Evolutionary conservation across 768 basidiomycete species (phyloP).

Genomic region (Mycena sanguinolenta): DNA sequence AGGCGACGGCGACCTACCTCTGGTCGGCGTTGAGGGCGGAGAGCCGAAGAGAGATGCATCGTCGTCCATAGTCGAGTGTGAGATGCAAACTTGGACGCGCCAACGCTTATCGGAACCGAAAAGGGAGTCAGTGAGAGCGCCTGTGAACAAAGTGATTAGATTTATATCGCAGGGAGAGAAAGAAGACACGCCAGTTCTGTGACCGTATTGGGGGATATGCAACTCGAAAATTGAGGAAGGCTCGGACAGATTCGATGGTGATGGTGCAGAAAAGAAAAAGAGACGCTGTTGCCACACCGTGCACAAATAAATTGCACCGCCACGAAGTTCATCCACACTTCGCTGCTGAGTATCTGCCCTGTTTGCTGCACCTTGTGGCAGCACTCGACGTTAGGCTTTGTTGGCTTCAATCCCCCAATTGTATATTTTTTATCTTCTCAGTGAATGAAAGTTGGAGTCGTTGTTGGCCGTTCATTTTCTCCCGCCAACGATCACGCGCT

Average conservation of each 20-base stretch:
- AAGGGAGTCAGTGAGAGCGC: constrained; percentile 19
- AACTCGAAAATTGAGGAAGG: not conserved
- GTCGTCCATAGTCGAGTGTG: constrained; percentile 56
- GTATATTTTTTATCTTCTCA: too few species aligned
- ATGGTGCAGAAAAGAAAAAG: constrained; percentile 2
- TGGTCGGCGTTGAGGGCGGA: constrained; percentile 75
- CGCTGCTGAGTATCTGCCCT: too few species aligned
- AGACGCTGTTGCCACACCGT: not conserved
- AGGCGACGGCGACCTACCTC: constrained; percentile 83
- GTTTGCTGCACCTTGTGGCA: too few species aligned
- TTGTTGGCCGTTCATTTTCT: too few species aligned
- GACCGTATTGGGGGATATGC: not conserved
- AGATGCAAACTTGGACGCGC: constrained; percentile 22
- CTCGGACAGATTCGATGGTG: not conserved
- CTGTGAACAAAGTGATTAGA: constrained; percentile 8
- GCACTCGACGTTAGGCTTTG: too few species aligned
- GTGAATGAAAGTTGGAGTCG: too few species aligned
- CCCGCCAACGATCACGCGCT: too few species aligned
- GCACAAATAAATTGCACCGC: not conserved
- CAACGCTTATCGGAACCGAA: constrained; percentile 20
- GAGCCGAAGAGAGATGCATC: constrained; percentile 87
- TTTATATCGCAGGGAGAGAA: not conserved
- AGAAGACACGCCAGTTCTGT: constrained; percentile 24
- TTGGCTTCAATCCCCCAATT: too few species aligned
- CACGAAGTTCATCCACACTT: too few species aligned